These are phyloP conservation scores for Phascolomyces articulosus DNA, from an alignment of 371 early-diverging fungal species.

Conservation along the genomic window DNA sequence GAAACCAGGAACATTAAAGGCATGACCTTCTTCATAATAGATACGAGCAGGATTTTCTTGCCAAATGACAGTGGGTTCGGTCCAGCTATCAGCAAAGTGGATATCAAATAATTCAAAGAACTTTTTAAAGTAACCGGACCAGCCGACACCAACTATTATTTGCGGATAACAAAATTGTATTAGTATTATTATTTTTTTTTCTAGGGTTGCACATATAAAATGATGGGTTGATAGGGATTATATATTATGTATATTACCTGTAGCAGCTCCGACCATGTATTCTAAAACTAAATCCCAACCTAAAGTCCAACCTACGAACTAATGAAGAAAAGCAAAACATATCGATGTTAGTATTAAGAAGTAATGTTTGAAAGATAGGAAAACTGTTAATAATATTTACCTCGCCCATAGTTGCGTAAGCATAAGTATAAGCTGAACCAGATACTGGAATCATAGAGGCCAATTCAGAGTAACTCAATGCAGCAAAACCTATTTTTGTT, in stretches of 20 bases:
- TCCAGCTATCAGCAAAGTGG: conserved; percentile 51
- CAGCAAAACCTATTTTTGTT: conserved; percentile 56
- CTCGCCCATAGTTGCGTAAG: conserved; percentile 86
- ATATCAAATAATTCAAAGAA: conserved; percentile 64
- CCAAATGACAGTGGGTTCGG: conserved; percentile 69
- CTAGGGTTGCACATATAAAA: no score
- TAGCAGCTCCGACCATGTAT: conserved; percentile 79
- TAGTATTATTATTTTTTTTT: neutral
- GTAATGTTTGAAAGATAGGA: neutral
- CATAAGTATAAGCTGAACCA: conserved; percentile 84
- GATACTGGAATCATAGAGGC: conserved; percentile 84
- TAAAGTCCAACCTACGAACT: conserved; percentile 79
- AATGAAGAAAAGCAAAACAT: neutral
- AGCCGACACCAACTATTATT: conserved; percentile 60
- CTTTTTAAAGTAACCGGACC: conserved; percentile 77
- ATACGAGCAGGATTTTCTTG: conserved; percentile 42
- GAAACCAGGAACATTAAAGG: conserved; percentile 79
- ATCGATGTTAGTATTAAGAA: no score
- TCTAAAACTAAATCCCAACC: conserved; percentile 89
- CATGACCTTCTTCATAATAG: conserved; percentile 45
- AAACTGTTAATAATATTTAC: conserved; percentile 10
- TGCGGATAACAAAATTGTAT: neutral
- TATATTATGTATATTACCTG: conserved; percentile 47
- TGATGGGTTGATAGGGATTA: neutral
- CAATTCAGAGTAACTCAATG: conserved; percentile 82